These are phyloP conservation scores for Malbranchea cinnamomea DNA, from an alignment of 2,329 filamentous ascomycete genomes.

Conservation along the genomic window DNA sequence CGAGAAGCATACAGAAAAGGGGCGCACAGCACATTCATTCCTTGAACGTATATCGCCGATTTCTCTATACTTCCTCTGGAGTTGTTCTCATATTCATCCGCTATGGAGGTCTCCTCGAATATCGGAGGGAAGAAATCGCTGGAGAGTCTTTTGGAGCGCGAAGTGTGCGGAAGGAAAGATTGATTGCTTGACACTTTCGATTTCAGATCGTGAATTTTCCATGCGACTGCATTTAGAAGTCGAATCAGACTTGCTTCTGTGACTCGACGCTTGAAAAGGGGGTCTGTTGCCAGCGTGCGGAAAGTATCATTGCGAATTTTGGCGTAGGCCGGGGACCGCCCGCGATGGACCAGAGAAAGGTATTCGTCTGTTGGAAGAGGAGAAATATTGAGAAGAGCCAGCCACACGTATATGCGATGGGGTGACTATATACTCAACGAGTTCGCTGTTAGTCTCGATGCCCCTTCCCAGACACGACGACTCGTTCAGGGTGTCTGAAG, in stretches of 20 bases:
- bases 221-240: constrained; percentile 85
- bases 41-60: constrained; percentile 85
- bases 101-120: constrained; percentile 35
- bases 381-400: constrained; percentile 78
- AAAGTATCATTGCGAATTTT: constrained; percentile 99
- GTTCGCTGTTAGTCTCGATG: constrained; percentile 8
- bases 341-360: constrained; percentile 77
- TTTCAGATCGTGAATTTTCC: constrained; percentile 73
- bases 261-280: constrained; percentile 88
- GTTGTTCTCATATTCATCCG: constrained; percentile 10
- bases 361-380: constrained; percentile 78
- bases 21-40: constrained; percentile 95
- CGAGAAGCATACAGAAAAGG: constrained; percentile 90
- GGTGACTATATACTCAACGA: constrained; percentile 78
- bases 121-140: constrained; percentile 43
- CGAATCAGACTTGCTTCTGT: constrained; percentile 91
- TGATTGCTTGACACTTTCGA: constrained; percentile 28
- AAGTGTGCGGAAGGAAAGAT: constrained; percentile 23
- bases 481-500: not conserved
- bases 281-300: constrained; percentile 87
- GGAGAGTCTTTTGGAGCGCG: constrained; percentile 4
- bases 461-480: constrained; percentile 4
- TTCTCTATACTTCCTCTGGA: constrained; percentile 47
- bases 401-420: constrained; percentile 87
- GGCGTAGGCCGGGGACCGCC: constrained; percentile 83